phyloP scores from a whole-genome alignment of 768 basidiomycete species.

The Lentinula raphanica region DNA sequence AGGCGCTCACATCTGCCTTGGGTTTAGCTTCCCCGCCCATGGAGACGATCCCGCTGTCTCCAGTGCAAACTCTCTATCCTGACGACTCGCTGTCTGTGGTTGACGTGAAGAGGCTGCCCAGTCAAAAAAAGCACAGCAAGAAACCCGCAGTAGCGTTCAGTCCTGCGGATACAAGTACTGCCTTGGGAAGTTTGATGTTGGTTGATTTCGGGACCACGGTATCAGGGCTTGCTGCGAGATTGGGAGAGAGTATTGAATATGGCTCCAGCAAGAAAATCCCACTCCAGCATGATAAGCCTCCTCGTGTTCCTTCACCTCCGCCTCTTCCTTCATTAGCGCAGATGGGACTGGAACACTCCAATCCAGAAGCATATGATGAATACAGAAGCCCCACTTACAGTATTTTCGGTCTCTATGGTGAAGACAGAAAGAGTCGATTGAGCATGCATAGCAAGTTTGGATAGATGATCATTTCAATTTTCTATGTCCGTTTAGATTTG shows the following conservation, averaged over 20 bases:
- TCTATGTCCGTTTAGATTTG: slow-evolving; percentile 6
- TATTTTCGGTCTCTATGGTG: slow-evolving; percentile 70
- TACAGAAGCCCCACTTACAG: slow-evolving; percentile 83
- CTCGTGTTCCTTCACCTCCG: slow-evolving; percentile 76
- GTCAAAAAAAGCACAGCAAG: slow-evolving; percentile 13
- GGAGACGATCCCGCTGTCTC: slow-evolving; percentile 39
- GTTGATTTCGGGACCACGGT: slow-evolving; percentile 46
- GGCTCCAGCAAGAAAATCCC: neutral
- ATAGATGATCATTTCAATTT: neutral
- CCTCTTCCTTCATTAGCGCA: slow-evolving; percentile 69
- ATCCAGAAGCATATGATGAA: slow-evolving; percentile 56
- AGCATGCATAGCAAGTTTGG: slow-evolving; percentile 2
- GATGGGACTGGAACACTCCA: slow-evolving; percentile 65
- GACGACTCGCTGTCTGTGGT: slow-evolving; percentile 68
- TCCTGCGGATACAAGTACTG: slow-evolving; percentile 38
- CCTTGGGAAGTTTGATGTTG: slow-evolving; percentile 57
- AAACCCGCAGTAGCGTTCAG: slow-evolving; percentile 20
- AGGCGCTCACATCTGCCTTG: slow-evolving; percentile 34
- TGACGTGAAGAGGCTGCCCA: slow-evolving; percentile 31
- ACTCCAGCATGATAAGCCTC: slow-evolving; percentile 50
- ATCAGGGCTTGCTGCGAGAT: slow-evolving; percentile 20
- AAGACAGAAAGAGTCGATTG: slow-evolving; percentile 48
- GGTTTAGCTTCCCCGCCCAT: slow-evolving; percentile 24
- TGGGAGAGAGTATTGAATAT: slow-evolving; percentile 6
- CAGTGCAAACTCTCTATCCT: slow-evolving; percentile 61